A percentile compares a stretch with the other conserved stretches of the same genome.
Conservation (phyloP, 805 yeast species). For the Pachysolen tannophilus region DNA sequence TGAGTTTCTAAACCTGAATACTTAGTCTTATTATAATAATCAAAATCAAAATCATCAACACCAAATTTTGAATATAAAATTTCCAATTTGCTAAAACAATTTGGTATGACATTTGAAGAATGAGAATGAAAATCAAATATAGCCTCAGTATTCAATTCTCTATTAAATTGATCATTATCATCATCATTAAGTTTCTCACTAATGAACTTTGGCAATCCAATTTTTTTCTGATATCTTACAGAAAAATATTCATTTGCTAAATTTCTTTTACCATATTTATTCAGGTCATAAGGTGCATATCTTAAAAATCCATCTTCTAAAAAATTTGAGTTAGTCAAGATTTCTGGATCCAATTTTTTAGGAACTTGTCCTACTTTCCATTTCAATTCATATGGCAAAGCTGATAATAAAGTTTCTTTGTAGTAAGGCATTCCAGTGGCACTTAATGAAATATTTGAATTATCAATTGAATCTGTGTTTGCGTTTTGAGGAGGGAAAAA, state of each 20-base stretch:
- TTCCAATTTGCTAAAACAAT: slow-evolving; percentile 65
- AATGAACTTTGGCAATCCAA: slow-evolving; percentile 43
- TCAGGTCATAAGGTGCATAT: slow-evolving; percentile 46
- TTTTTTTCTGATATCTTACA: slow-evolving; percentile 21
- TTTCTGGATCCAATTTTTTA: slow-evolving; percentile 38
- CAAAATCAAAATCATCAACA: slow-evolving; percentile 89
- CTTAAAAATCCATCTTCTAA: slow-evolving; percentile 26
- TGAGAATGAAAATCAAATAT: slow-evolving; percentile 23
- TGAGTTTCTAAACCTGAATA: slow-evolving; percentile 88
- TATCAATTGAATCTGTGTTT: slow-evolving; percentile 28
- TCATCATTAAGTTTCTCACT: slow-evolving; percentile 49
- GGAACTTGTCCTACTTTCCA: slow-evolving; percentile 59
- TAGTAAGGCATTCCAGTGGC: slow-evolving; percentile 84
- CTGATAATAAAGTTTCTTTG: slow-evolving; percentile 65
- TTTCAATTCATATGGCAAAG: slow-evolving; percentile 62
- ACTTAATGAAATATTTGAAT: slow-evolving; percentile 48
- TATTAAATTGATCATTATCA: slow-evolving; percentile 11
- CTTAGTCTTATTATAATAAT: slow-evolving; percentile 64
- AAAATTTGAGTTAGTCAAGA: slow-evolving; percentile 28
- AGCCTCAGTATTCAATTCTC: slow-evolving; percentile 3
- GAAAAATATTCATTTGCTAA: slow-evolving; percentile 33
- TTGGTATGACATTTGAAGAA: slow-evolving; percentile 44
- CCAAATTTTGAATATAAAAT: slow-evolving; percentile 86
- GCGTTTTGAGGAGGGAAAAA: slow-evolving; percentile 19
- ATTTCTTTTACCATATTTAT: slow-evolving; percentile 52